Conservation (phyloP, 495 filamentous ascomycete genomes). For the Neurospora tetraspora region DNA sequence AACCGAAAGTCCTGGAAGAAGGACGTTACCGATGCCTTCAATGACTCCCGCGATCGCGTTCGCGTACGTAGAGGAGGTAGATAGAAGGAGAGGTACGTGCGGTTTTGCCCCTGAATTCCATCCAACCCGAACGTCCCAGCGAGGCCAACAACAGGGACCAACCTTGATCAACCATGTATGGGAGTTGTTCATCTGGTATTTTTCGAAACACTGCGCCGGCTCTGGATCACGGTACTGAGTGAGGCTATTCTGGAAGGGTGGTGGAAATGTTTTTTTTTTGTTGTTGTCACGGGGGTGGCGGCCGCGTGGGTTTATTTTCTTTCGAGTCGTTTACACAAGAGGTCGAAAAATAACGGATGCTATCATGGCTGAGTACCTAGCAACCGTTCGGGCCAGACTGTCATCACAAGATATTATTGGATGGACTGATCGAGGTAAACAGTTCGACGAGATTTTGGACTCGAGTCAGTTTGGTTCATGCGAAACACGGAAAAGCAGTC, state of each 20-base stretch:
- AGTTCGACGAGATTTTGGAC: not conserved
- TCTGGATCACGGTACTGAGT: not conserved
- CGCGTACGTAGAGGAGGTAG: not conserved
- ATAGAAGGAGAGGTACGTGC: not conserved
- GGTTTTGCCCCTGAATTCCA: not conserved
- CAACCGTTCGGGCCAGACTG: not conserved
- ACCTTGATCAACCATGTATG: not conserved
- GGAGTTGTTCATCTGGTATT: not conserved
- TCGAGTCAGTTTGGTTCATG: not conserved
- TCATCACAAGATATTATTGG: not conserved
- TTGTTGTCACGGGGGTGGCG: not conserved
- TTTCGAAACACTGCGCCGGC: not conserved
- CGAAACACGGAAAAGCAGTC: not conserved
- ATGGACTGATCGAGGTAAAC: not conserved
- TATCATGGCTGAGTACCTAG: too few relatives aligned
- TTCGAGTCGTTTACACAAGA: too few relatives aligned
- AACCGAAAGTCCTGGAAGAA: conserved; percentile 88
- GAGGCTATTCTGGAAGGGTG: not conserved
- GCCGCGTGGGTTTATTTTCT: too few relatives aligned
- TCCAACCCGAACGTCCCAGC: not conserved
- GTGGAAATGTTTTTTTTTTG: not conserved
- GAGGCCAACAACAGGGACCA: not conserved
- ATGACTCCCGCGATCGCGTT: conserved; percentile 49
- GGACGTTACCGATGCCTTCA: conserved; percentile 83
- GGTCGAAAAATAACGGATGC: too few relatives aligned